These are phyloP conservation scores for Furcasterigmium sp. DNA, from an alignment of 2,329 filamentous ascomycete genomes.

Conservation along the genomic window DNA sequence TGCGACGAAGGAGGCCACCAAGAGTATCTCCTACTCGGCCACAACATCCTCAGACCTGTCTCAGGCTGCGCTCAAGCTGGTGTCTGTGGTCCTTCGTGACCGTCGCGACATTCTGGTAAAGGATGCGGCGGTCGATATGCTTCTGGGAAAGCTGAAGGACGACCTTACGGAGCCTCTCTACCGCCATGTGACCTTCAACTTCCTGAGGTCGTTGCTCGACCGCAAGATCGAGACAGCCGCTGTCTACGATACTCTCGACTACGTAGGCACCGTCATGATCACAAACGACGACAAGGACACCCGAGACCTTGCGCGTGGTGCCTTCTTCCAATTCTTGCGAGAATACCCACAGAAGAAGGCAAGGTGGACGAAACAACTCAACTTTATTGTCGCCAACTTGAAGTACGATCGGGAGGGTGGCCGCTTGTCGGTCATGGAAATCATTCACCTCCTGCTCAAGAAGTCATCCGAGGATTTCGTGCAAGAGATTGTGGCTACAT, in stretches of 20 bases:
- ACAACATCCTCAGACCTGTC: conserved; percentile 78
- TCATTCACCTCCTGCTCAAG: conserved; percentile 76
- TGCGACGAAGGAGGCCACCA: conserved; percentile 80
- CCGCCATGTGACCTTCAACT: conserved; percentile 91
- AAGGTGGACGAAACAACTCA: conserved; percentile 82
- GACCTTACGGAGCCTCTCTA: conserved; percentile 91
- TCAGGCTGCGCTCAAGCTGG: conserved; percentile 82
- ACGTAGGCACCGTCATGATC: conserved; percentile 88
- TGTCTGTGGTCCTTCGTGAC: conserved; percentile 81
- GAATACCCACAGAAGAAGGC: conserved; percentile 92
- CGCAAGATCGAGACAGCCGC: conserved; percentile 79
- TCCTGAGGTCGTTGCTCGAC: conserved; percentile 80
- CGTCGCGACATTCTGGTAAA: conserved; percentile 70
- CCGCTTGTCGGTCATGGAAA: conserved; percentile 87
- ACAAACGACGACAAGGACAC: conserved; percentile 89
- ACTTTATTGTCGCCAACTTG: conserved; percentile 84
- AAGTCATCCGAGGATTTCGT: conserved; percentile 80
- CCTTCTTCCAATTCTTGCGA: conserved; percentile 89
- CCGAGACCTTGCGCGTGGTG: conserved; percentile 78
- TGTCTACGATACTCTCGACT: conserved; percentile 88
- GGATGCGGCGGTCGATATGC: conserved; percentile 74
- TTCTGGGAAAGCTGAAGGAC: conserved; percentile 76
- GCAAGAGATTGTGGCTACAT: conserved; percentile 73
- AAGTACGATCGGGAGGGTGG: conserved; percentile 87
- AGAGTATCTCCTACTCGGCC: conserved; percentile 69